Conservation (phyloP, 2,329 filamentous ascomycete species). For the Cordyceps fumosorosea region DNA sequence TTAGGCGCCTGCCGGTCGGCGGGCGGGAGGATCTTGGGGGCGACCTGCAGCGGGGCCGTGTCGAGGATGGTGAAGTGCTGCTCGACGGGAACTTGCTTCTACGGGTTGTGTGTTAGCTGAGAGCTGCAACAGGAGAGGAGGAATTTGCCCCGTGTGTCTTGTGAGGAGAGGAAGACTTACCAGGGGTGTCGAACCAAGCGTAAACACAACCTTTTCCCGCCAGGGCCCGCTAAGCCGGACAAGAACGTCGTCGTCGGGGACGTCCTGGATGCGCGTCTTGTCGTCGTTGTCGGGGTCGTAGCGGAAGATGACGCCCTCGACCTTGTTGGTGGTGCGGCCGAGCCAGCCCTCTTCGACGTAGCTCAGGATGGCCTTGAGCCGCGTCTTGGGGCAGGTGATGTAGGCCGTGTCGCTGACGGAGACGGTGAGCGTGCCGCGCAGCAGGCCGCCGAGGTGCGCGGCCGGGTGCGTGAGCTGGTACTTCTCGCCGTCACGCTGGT, state of each 20-base stretch:
- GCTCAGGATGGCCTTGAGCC: conserved; percentile 83
- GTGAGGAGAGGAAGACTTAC: conserved; percentile 41
- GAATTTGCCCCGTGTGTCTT: not conserved
- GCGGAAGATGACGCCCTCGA: conserved; percentile 84
- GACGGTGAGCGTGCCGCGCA: conserved; percentile 81
- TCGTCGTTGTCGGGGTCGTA: conserved; percentile 84
- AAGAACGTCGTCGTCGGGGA: conserved; percentile 77
- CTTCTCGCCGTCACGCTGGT: conserved; percentile 74
- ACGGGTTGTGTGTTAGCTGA: not conserved
- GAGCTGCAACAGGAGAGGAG: not conserved
- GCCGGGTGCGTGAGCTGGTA: conserved; percentile 93
- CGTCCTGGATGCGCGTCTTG: conserved; percentile 73
- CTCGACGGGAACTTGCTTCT: conserved; percentile 42
- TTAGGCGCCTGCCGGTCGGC: conserved; percentile 74
- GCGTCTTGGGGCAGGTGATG: conserved; percentile 82
- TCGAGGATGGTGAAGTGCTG: conserved; percentile 76
- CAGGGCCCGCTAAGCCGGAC: conserved; percentile 79
- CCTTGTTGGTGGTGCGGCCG: conserved; percentile 81
- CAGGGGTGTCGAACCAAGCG: conserved; percentile 51
- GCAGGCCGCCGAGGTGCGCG: conserved; percentile 82
- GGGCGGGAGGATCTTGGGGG: conserved; percentile 73
- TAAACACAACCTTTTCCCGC: conserved; percentile 64
- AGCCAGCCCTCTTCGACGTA: conserved; percentile 96
- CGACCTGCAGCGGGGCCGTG: conserved; percentile 72
- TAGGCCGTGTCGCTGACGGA: conserved; percentile 87